These are phyloP conservation scores for Rhodosporidiobolus odoratus DNA, from an alignment of 768 basidiomycete genomes.

Conservation along the genomic window DNA sequence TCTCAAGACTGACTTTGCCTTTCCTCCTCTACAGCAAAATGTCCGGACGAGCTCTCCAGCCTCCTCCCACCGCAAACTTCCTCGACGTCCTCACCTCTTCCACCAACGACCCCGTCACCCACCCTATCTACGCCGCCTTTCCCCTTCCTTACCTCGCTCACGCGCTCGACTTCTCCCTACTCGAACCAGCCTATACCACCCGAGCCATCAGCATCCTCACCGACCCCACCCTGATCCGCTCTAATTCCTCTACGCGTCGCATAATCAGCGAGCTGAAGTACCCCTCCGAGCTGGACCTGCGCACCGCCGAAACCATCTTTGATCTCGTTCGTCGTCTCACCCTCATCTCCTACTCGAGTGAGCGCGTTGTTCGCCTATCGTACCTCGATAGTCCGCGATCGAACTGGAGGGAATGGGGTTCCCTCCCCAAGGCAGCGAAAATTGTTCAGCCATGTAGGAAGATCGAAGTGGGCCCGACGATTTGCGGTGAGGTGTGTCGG, in stretches of 20 bases:
- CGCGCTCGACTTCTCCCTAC: neutral
- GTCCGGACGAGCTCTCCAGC: neutral
- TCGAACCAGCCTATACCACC: neutral
- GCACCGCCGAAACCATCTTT: neutral
- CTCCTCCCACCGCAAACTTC: neutral
- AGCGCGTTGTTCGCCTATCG: neutral
- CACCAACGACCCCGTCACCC: neutral
- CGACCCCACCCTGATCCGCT: neutral
- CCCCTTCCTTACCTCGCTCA: constrained; percentile 1
- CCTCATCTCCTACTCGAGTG: neutral
- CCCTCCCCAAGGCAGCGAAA: neutral
- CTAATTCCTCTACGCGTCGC: neutral
- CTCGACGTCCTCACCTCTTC: neutral
- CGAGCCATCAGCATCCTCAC: neutral
- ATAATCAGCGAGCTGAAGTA: neutral
- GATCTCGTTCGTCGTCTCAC: neutral
- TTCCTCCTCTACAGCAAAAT: neutral
- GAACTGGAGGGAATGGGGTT: neutral
- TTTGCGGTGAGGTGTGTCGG: neutral
- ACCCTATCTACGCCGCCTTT: constrained; percentile 3
- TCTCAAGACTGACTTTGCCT: neutral
- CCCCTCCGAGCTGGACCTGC: neutral
- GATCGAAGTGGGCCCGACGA: neutral
- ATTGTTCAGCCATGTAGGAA: neutral
- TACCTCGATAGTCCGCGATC: neutral